These are phyloP conservation scores for Lentinula sp. DNA, from an alignment of 768 basidiomycete species.

Conservation along the genomic window DNA sequence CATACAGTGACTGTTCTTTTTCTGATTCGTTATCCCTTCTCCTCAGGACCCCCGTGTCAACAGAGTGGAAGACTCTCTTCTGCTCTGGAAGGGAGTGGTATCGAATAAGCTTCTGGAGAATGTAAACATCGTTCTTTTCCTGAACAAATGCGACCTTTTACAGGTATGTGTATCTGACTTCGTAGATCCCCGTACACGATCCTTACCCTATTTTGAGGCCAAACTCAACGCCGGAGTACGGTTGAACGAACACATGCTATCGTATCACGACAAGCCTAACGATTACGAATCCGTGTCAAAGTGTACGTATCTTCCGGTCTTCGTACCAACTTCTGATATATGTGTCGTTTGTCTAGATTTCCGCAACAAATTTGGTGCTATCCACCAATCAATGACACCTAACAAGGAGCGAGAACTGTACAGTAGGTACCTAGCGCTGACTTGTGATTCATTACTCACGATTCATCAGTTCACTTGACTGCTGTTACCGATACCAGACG, in stretches of 20 bases:
- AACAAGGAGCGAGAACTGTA: conserved; percentile 71
- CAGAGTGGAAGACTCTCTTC: conserved; percentile 72
- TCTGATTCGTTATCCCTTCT: not conserved
- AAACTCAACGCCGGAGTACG: conserved; percentile 76
- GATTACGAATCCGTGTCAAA: conserved; percentile 72
- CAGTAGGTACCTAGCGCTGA: conserved; percentile 36
- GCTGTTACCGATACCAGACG: conserved; percentile 76
- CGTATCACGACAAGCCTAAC: conserved; percentile 71
- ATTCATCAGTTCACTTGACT: conserved; percentile 61
- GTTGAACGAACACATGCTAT: conserved; percentile 60
- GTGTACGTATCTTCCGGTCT: conserved; percentile 39
- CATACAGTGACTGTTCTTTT: conserved; percentile 7
- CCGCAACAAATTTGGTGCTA: conserved; percentile 60
- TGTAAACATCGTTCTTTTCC: conserved; percentile 75
- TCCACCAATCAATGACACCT: conserved; percentile 63
- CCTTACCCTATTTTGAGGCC: conserved; percentile 28
- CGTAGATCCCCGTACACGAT: too few relatives aligned
- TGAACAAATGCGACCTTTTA: conserved; percentile 78
- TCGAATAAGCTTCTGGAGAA: conserved; percentile 67
- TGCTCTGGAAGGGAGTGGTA: conserved; percentile 67
- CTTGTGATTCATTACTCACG: not conserved
- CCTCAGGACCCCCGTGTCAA: conserved; percentile 68
- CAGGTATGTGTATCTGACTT: conserved; percentile 32
- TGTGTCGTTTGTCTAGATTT: conserved; percentile 45
- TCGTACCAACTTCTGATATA: conserved; percentile 5